Conservation (phyloP, 2,329 filamentous ascomycete genomes). For the Lachnellula suecica region DNA sequence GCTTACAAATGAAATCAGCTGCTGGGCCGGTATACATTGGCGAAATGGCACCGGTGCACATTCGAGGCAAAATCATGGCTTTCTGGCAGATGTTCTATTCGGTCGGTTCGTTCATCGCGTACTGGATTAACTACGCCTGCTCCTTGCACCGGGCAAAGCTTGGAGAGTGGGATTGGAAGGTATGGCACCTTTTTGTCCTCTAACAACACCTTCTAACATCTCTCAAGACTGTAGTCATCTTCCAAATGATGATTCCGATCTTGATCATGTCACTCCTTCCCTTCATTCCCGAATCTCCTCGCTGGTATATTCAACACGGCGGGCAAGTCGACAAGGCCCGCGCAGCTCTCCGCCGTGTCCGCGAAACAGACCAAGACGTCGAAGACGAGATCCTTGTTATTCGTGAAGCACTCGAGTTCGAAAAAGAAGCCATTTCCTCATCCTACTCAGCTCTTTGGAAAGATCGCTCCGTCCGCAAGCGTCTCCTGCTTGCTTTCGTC, state of each 20-base stretch:
- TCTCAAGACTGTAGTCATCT: conserved; percentile 54
- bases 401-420: conserved; percentile 68
- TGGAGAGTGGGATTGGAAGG: conserved; percentile 71
- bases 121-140: conserved; percentile 65
- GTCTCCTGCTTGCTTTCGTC: conserved; percentile 62
- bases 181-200: conserved; percentile 31
- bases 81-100: conserved; percentile 70
- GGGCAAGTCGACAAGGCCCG: conserved; percentile 60
- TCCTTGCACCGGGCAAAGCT: conserved; percentile 52
- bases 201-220: neutral
- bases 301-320: conserved; percentile 64
- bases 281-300: conserved; percentile 65
- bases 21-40: conserved; percentile 71
- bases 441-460: conserved; percentile 68
- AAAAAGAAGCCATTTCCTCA: conserved; percentile 65
- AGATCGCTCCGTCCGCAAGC: conserved; percentile 66
- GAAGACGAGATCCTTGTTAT: conserved; percentile 66
- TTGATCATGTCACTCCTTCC: conserved; percentile 61
- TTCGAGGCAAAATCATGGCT: conserved; percentile 66
- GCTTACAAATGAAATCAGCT: conserved; percentile 38
- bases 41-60: conserved; percentile 62
- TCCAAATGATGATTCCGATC: conserved; percentile 64
- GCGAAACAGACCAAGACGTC: conserved; percentile 63
- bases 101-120: conserved; percentile 64
- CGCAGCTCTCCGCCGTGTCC: conserved; percentile 55